Conservation (phyloP, 2,329 filamentous ascomycete species). For the Rhexocercosporidium sp. region DNA sequence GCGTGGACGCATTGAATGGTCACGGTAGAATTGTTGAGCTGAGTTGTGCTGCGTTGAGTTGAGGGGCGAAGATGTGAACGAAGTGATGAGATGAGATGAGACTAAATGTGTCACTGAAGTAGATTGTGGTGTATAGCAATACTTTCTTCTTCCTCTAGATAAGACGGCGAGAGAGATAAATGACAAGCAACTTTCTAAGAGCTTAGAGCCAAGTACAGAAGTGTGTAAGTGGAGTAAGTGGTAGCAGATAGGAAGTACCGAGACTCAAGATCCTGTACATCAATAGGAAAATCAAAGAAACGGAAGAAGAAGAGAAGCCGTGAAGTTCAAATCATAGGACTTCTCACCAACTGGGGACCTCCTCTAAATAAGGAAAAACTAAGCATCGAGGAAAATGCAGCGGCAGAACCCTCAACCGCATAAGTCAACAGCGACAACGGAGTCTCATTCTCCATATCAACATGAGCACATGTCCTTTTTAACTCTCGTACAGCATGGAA, state of each 20-base stretch:
- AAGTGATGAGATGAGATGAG: neutral
- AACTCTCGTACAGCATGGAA: neutral
- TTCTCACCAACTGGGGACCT: neutral
- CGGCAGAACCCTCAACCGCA: too few species aligned
- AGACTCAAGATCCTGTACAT: too few species aligned
- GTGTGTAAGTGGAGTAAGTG: too few species aligned
- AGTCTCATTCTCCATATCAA: neutral
- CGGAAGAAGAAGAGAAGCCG: neutral
- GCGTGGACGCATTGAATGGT: conserved; percentile 9
- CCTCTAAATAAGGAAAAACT: neutral
- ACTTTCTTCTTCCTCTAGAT: too few species aligned
- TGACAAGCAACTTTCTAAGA: too few species aligned
- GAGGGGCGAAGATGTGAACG: neutral
- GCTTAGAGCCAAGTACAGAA: too few species aligned
- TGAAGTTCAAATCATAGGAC: too few species aligned
- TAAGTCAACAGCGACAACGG: neutral
- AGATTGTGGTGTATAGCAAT: neutral
- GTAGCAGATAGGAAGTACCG: too few species aligned
- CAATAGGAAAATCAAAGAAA: neutral
- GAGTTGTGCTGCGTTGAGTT: neutral
- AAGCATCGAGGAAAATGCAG: too few species aligned
- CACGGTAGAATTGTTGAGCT: too few species aligned
- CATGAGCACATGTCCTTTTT: too few species aligned
- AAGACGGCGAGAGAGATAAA: too few species aligned
- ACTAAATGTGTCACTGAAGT: neutral